Conservation (phyloP, 768 basidiomycete species). For the Goffeauzyma gilvescens region DNA sequence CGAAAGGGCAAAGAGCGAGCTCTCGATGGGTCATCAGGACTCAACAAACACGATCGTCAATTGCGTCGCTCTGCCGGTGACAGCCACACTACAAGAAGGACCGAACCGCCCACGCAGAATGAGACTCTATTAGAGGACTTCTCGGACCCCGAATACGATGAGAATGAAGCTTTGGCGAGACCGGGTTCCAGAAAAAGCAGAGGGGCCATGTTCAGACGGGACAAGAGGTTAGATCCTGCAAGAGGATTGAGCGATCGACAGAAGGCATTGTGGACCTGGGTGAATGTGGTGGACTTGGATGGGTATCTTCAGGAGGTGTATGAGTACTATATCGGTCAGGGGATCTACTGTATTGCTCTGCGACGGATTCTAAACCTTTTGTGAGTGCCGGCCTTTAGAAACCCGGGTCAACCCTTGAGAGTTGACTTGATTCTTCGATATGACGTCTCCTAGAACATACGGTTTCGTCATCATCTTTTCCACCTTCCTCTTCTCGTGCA, state of each 20-base stretch:
- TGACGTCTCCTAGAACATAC: slow-evolving; percentile 48
- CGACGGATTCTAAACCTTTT: slow-evolving; percentile 79
- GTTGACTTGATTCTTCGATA: slow-evolving; percentile 10
- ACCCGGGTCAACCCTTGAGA: not conserved
- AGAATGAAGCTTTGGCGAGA: too few relatives aligned
- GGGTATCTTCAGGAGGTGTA: slow-evolving; percentile 81
- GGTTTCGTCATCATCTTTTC: slow-evolving; percentile 98
- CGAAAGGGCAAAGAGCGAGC: too few relatives aligned
- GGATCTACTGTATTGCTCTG: slow-evolving; percentile 84
- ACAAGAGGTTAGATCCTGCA: not conserved
- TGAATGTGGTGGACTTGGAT: slow-evolving; percentile 94
- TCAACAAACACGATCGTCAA: too few relatives aligned
- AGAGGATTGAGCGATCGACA: slow-evolving; percentile 37
- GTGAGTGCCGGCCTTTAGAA: slow-evolving; percentile 39
- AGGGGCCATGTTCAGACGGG: too few relatives aligned
- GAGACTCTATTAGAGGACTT: too few relatives aligned
- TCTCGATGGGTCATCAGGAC: too few relatives aligned
- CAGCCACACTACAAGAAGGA: too few relatives aligned
- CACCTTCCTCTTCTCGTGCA: slow-evolving; percentile 81
- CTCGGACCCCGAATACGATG: too few relatives aligned
- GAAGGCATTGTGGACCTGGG: slow-evolving; percentile 94
- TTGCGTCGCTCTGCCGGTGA: too few relatives aligned
- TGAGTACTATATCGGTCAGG: slow-evolving; percentile 88
- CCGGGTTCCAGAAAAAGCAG: too few relatives aligned
- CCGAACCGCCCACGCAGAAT: too few relatives aligned